Base-by-base conservation (phyloP, 331 rosid genomes). In the Acacia concinna region DNA sequence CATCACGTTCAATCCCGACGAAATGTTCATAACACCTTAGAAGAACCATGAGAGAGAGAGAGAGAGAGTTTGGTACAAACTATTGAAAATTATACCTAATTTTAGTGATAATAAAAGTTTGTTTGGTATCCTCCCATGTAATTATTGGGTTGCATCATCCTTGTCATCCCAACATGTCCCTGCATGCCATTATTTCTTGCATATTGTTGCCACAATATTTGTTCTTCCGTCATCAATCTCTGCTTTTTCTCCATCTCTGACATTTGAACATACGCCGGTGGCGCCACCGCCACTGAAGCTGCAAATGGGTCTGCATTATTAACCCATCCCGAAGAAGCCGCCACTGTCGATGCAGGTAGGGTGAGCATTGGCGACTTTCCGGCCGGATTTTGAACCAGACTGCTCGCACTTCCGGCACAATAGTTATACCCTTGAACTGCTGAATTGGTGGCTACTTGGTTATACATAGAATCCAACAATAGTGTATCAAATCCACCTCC, bases 211-310 rank as follows among this genome's bases (percentile, higher is more conserved):
- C 99, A 96, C 90, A 93, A 75, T 12, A 88, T 2, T 46, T 96
- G 96, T 74, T 96, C 99, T 69, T 90, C 93, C 84, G 85, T 46
- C 76, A 96, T 60, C 47, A 91, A 30, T 80, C 81, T 91, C 84
- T 93, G 98, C 68, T 91, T 96, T 81, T 81, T 91, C 89, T 93
- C 97, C 89, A 96, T 83, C 78, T 96, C 98, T 13, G 98, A 88
- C 94, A 96, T 96, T 84, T 96, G 99, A 79, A 96, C 97, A 13
- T 90, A 96, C 0, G 97, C 3, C 0, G 98, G 98, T 0, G 99
- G 94, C 1, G 98, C 91, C 66, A 96, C 90, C 0, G 77, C 64
- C 71, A 90, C 9, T 14, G 99, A 96, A 0, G 99, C 97, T 0
- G 97, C 90, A 59, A 96, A 96, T 0, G 99, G 99, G 68, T 96